Percentiles rank a stretch among this genome's conserved stretches.
phyloP scores from a whole-genome alignment of 345 rosid species.

The Moricandia arvensis region DNA sequence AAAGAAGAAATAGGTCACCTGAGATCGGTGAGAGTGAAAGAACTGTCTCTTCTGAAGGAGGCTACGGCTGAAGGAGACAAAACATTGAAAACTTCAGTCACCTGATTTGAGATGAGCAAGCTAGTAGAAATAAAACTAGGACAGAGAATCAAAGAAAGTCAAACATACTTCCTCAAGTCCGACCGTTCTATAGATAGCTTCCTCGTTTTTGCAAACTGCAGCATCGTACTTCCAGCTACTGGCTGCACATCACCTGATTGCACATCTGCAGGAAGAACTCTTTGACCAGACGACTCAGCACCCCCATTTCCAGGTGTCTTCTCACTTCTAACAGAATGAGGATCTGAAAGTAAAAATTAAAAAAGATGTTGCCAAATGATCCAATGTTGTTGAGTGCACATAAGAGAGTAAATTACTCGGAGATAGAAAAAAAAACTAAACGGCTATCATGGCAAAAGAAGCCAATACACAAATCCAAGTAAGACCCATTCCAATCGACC shows the following conservation, averaged over 20 bases:
- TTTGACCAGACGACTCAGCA: conserved; percentile 44
- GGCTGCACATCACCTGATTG: conserved; percentile 40
- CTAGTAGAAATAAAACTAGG: neutral
- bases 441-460: conserved; percentile 7
- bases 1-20: conserved; percentile 48
- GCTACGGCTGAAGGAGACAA: conserved; percentile 55
- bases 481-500: neutral
- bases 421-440: neutral
- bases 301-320: conserved; percentile 47
- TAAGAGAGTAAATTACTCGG: neutral
- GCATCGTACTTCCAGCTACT: conserved; percentile 47
- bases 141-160: neutral
- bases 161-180: conserved; percentile 78
- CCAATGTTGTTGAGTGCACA: neutral
- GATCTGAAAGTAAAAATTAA: conserved; percentile 32
- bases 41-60: conserved; percentile 90
- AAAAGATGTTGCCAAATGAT: neutral
- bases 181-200: conserved; percentile 85
- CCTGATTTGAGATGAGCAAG: conserved; percentile 22
- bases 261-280: conserved; percentile 42
- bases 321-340: conserved; percentile 40
- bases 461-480: conserved; percentile 7
- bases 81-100: neutral
- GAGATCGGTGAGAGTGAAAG: conserved; percentile 99
- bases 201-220: conserved; percentile 93